Conservation (phyloP, 176 grass and related monocot genomes). For the Carex myosuroides region DNA sequence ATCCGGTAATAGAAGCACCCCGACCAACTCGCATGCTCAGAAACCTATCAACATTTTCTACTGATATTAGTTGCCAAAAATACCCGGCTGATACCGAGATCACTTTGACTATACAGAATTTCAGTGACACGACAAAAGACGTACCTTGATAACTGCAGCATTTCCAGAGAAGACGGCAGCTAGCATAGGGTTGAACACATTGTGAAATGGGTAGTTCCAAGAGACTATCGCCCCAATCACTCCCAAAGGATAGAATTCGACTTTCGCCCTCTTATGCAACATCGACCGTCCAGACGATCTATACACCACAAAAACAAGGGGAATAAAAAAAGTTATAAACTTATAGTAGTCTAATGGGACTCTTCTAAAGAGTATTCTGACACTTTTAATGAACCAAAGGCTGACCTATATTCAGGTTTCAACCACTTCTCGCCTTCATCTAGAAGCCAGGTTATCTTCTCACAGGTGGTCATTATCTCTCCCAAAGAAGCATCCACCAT, state of each 20-base stretch:
- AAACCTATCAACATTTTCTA: constrained; percentile 45
- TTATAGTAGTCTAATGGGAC: not conserved
- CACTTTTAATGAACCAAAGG: not conserved
- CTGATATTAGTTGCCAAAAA: not conserved
- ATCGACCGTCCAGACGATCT: constrained; percentile 83
- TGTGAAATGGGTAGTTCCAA: constrained; percentile 99
- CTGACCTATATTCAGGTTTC: constrained; percentile 98
- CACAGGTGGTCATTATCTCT: constrained; percentile 99
- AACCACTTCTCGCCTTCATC: constrained; percentile 99
- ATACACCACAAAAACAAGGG: not conserved
- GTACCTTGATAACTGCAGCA: constrained; percentile 98
- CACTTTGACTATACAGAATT: not conserved
- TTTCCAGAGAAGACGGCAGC: constrained; percentile 93
- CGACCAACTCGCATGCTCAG: constrained; percentile 95
- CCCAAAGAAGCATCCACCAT: constrained; percentile 98
- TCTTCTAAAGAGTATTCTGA: not conserved
- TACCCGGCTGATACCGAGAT: not conserved
- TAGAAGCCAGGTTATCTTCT: constrained; percentile 98
- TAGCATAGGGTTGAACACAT: constrained; percentile 91
- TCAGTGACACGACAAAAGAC: constrained; percentile 1
- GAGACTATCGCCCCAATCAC: constrained; percentile 97
- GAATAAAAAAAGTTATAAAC: not conserved
- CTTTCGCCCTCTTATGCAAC: constrained; percentile 91
- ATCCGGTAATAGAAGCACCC: constrained; percentile 94
- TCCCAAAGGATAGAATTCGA: constrained; percentile 93